phyloP scores from a whole-genome alignment of 176 grass and related monocot genomes.

The Phyllostachys edulis region DNA sequence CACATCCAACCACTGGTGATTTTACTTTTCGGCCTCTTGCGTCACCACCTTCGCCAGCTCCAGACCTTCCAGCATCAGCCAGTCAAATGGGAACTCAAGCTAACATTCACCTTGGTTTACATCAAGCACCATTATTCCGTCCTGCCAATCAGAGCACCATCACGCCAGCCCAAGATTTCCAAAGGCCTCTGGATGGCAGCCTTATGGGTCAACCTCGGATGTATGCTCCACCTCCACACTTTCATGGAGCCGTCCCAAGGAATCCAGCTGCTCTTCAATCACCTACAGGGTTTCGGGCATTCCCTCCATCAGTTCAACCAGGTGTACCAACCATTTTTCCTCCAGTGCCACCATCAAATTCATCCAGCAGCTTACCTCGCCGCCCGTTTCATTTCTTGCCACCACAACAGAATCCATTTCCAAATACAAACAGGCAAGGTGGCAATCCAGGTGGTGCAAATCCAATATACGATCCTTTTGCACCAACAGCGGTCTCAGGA shows the following conservation, averaged over 20 bases:
- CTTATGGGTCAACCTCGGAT: slow-evolving; percentile 29
- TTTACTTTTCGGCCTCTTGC: slow-evolving; percentile 72
- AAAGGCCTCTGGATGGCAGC: slow-evolving; percentile 37
- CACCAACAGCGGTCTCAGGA: slow-evolving; percentile 37
- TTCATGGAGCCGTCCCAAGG: slow-evolving; percentile 31
- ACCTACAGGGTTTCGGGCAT: slow-evolving; percentile 29
- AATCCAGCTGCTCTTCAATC: slow-evolving; percentile 33
- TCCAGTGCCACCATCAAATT: slow-evolving; percentile 23
- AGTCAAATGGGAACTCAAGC: slow-evolving; percentile 31
- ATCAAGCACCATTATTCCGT: slow-evolving; percentile 41
- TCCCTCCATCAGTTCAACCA: slow-evolving; percentile 38
- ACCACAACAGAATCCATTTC: slow-evolving; percentile 35
- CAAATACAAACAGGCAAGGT: slow-evolving; percentile 23
- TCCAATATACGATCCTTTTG: slow-evolving; percentile 71
- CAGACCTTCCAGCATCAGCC: slow-evolving; percentile 4
- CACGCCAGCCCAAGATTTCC: slow-evolving; percentile 45
- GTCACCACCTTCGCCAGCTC: slow-evolving; percentile 7
- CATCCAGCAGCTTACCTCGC: slow-evolving; percentile 20
- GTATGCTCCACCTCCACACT: slow-evolving; percentile 40
- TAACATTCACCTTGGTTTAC: slow-evolving; percentile 23
- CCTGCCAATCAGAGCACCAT: slow-evolving; percentile 43
- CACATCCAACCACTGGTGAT: slow-evolving; percentile 46
- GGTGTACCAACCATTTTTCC: slow-evolving; percentile 27
- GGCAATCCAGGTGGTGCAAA: slow-evolving; percentile 23
- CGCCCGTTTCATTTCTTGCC: slow-evolving; percentile 38